Percentiles rank a stretch among this genome's conserved stretches.
Conservation (phyloP, 768 basidiomycete genomes). For the Calocybe gangraenosa region DNA sequence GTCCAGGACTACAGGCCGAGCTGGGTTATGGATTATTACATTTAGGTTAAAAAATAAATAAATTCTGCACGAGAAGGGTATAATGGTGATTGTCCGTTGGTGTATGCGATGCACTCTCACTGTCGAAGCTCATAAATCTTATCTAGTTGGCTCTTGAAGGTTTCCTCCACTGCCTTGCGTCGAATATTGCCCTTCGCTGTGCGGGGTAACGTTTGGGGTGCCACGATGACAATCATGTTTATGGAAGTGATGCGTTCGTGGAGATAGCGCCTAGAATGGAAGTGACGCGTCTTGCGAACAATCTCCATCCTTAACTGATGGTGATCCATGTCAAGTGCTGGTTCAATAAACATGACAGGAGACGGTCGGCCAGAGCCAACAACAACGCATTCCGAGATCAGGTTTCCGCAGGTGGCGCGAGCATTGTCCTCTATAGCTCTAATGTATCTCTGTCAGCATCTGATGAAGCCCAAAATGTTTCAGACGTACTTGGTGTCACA, state of each 20-base stretch:
- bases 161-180: constrained; percentile 67
- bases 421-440: constrained; percentile 77
- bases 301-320: constrained; percentile 64
- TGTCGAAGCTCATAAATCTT: constrained; percentile 35
- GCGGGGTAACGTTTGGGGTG: constrained; percentile 57
- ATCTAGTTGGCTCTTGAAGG: constrained; percentile 54
- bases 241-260: constrained; percentile 69
- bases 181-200: constrained; percentile 83
- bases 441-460: constrained; percentile 11
- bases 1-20: neutral
- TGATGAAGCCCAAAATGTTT: neutral
- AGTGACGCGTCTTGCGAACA: constrained; percentile 63
- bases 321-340: constrained; percentile 46
- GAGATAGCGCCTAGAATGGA: constrained; percentile 69
- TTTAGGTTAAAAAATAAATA: neutral
- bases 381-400: constrained; percentile 72
- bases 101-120: neutral
- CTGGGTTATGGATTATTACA: neutral
- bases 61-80: neutral
- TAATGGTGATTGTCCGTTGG: neutral
- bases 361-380: constrained; percentile 75
- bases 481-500: constrained; percentile 65
- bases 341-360: constrained; percentile 71
- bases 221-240: constrained; percentile 62
- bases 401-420: constrained; percentile 53